Evolutionary conservation across 768 basidiomycete genomes (phyloP), one percentile per base, ranked within the genome.

Genomic region (Pleurotus sapidus): DNA sequence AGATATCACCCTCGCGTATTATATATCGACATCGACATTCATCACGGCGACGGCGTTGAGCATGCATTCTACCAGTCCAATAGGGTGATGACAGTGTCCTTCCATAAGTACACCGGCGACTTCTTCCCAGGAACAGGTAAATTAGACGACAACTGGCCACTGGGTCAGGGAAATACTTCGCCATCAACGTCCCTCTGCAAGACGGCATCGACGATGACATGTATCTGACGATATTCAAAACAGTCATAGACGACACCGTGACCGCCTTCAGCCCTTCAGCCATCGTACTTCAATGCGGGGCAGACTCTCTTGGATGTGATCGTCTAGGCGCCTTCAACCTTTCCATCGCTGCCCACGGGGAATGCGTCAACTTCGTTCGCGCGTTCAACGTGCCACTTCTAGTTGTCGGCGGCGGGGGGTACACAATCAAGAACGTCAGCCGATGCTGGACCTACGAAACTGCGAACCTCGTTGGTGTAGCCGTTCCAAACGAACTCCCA

Each of bases 391-490:
- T 98, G 2, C 96, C 96, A 1, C 75, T 98, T 12, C 79, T 99
- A 15, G 90, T 98, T 30, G 70, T 99, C 5, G 96, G 96, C 42
- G 96, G 96, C 2, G 96, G 96, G 3, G 96, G 96, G 0, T 99
- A 99, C 72, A 95, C 94, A 4, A 91, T 98, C 70, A 91, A 94
- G 67, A 96, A 96, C 67, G 97, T 99, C 62, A 90, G 91, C 46
- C 85, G 96, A n/a, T 99, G 96, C 68, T 99, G 96, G 96, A 88
- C 96, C 34, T 96, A 99, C 76, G 96, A 99, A 71, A 99, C 97
- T 0, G 87, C 93, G 11, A 90, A 98, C 0, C 84, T 96, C 6
- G 88, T 97, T 46, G 93, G 91, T 14, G 83, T 87, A 0, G 72
- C 81, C 38, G 83, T 99, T 25, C 89, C 94, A 0, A 89, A 96